These are phyloP conservation scores for Globisporangium uncinulatum DNA, from an alignment of 352 stramenopile genomes.

Conservation along the genomic window DNA sequence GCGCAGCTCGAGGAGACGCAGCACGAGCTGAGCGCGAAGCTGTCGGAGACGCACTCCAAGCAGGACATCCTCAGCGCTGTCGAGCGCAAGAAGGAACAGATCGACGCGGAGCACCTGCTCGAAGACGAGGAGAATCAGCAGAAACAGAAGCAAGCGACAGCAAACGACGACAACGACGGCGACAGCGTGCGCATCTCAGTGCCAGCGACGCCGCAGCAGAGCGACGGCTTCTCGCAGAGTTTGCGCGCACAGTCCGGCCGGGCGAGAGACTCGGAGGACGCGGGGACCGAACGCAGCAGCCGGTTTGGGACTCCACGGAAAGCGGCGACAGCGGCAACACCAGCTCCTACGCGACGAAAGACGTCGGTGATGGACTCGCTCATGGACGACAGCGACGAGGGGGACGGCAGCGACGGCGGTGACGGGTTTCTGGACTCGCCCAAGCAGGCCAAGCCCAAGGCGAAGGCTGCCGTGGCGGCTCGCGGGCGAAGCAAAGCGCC, in stretches of 20 bases:
- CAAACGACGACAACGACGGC: slow-evolving; percentile 20
- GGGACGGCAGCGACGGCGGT: slow-evolving; percentile 7
- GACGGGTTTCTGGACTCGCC: slow-evolving; percentile 4
- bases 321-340: slow-evolving; percentile 1
- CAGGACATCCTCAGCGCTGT: slow-evolving; percentile 62
- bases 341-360: neutral
- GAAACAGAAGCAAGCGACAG: neutral
- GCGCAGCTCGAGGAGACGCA: slow-evolving; percentile 65
- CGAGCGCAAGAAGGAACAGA: slow-evolving; percentile 59
- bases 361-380: slow-evolving; percentile 6
- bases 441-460: slow-evolving; percentile 3
- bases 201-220: slow-evolving; percentile 5
- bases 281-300: slow-evolving; percentile 13
- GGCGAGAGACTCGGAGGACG: neutral
- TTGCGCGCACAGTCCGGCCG: slow-evolving; percentile 15
- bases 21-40: slow-evolving; percentile 41
- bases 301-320: slow-evolving; percentile 20
- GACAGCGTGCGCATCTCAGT: neutral
- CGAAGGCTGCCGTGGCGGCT: slow-evolving; percentile 8
- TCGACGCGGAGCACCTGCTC: slow-evolving; percentile 44
- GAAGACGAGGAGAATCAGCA: slow-evolving; percentile 33
- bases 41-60: slow-evolving; percentile 39
- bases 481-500: slow-evolving; percentile 17
- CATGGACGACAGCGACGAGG: slow-evolving; percentile 13
- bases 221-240: slow-evolving; percentile 16